Evolutionary conservation across 2,329 filamentous ascomycete species (phyloP), one percentile per base, ranked within the genome.

Genomic region (Aspergillus sp.): DNA sequence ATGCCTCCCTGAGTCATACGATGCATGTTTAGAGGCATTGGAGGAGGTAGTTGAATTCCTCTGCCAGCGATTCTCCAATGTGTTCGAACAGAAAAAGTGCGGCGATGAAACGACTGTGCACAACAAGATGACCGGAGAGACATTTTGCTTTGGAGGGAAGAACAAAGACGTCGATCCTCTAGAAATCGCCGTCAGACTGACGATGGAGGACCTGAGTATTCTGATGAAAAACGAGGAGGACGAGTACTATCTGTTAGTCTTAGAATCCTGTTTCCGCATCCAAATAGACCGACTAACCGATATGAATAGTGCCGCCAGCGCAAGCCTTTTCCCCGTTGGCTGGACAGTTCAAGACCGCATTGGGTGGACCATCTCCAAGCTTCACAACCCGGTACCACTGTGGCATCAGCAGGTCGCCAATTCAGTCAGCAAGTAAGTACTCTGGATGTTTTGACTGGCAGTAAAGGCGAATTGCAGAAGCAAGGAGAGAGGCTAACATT

Each of bases 161-260:
- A 74, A 70, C 28, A 65, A 70, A 30, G 69, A 71, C 28, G 66
- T 74, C 6, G 76, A 80, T 51, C 80, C 82, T 1, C 69, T 85
- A n/a, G 83, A 84, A 60, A 71, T 80, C 13, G 80, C 80, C 9
- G 82, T 81, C 0, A 74, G 81, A 51, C 69, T 85, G 17, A 78
- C 79, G 1, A 80, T 80, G 78, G 82, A 84, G 66, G 83, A 85
- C 61, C 76, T 85, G 59, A 83, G 78, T 53, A 74, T 85, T 39
- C 64, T 84, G 39, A 72, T 80, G 60, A 77, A 77, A 63, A 76
- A 78, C 12, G 77, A 77, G 19, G 80, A 80, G 6, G 77, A 74
- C 8, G 76, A 81, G 59, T 81, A 82, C 63, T 79, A 80, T 56
- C 67, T 85, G 80, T 78, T 72, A 68, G 76, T 70, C 25, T 21